Base-by-base conservation (phyloP, 1,284 basidiomycete species). In the Volvariella volvacea region DNA sequence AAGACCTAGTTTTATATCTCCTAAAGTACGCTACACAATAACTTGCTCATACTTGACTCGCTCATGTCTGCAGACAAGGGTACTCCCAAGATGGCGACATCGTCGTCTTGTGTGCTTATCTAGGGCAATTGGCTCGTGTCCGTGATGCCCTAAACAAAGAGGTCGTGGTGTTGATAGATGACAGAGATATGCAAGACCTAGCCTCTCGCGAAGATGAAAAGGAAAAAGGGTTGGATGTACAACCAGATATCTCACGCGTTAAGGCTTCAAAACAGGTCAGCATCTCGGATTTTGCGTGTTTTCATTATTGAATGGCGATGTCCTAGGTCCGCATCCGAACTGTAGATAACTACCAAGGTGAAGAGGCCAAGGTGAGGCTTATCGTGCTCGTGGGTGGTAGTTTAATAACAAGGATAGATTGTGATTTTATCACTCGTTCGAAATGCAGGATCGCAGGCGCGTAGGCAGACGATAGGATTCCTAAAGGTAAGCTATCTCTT, bases 321-420 rank as follows among this genome's bases (percentile, higher is more conserved):
- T 33, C 46, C 21, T 30, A 86, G 80, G 74, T 86, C 22, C 73
- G 72, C 12, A 61, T 87, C 7, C 72, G 83, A n/a, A 88, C 84
- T 1, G 73, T 88, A 1, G 85, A 88, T 51, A 87, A 82, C 48
- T 88, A 78, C 53, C 86, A 89, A 58, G 85, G 83, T 6, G 77
- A 84, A 50, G 83, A 83, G 62, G 80, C 73, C 0, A 73, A 71
- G 54, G 67, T 71, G 46, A 22, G 56, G 22, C 39, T 2, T 39
- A 8, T 9, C 17, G 43, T 19, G 44, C 22, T 38, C 22, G 12
- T 38, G 22, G 17, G n/a, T n/a, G n/a, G 47, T 3, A 9, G 36
- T n/a, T 4, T 22, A 3, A 33, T 7, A n/a, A 14, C 20, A n/a
- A 32, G 36, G 49, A 22, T 33, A 77, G 68, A 73, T 88, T 45